phyloP scores from a whole-genome alignment of 495 filamentous ascomycete genomes.

The Talaromyces adpressus region DNA sequence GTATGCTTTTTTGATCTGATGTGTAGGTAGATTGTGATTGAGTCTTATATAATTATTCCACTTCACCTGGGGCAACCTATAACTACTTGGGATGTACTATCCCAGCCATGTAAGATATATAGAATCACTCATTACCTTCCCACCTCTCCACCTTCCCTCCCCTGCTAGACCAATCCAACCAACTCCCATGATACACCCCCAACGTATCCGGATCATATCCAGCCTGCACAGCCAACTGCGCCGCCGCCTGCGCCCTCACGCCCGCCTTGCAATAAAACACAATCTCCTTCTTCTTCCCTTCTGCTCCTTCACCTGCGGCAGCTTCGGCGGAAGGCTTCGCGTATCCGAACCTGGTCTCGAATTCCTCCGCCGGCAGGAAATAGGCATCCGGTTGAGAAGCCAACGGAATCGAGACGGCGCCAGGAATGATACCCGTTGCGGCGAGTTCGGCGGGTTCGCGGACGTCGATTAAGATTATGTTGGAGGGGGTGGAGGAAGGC shows the following conservation, averaged over 20 bases:
- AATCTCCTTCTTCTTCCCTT: slow-evolving; percentile 41
- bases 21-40: slow-evolving; percentile 1
- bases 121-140: slow-evolving; percentile 24
- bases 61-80: not conserved
- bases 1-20: not conserved
- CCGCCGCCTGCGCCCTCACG: slow-evolving; percentile 74
- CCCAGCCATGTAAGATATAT: not conserved
- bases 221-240: slow-evolving; percentile 65
- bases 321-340: slow-evolving; percentile 26
- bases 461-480: slow-evolving; percentile 53
- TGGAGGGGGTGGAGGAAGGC: slow-evolving; percentile 17
- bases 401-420: slow-evolving; percentile 73
- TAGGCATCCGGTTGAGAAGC: slow-evolving; percentile 69
- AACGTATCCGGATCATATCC: slow-evolving; percentile 67
- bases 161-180: slow-evolving; percentile 76
- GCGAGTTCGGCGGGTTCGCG: slow-evolving; percentile 77
- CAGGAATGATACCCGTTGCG: slow-evolving; percentile 67
- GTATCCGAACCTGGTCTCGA: slow-evolving; percentile 47
- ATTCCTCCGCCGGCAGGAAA: slow-evolving; percentile 66
- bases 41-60: slow-evolving; percentile 2
- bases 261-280: slow-evolving; percentile 94
- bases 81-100: not conserved
- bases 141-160: slow-evolving; percentile 55
- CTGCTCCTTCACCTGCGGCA: slow-evolving; percentile 1
- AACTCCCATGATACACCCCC: slow-evolving; percentile 82